phyloP scores from a whole-genome alignment of 129 eudicot species.

The Pittosporum tobira region DNA sequence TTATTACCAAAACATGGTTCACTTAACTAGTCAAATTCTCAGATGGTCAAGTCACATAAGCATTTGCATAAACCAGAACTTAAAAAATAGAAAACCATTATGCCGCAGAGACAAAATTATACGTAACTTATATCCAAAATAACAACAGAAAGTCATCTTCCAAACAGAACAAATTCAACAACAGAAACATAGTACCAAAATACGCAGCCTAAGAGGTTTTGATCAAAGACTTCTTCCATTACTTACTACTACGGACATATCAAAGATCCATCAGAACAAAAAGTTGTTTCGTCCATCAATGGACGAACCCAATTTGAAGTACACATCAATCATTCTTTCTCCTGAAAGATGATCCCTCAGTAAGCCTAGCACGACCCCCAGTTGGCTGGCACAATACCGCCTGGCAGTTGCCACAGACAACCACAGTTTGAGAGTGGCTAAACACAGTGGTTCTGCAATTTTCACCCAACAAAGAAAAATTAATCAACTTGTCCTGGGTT shows the following conservation, averaged over 20 bases:
- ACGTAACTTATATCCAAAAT: no score
- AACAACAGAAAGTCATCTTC: slow-evolving; percentile 1
- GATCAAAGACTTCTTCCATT: no score
- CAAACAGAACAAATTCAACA: slow-evolving; percentile 1
- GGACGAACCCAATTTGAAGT: neutral
- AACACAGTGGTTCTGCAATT: slow-evolving; percentile 31
- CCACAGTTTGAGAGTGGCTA: slow-evolving; percentile 38
- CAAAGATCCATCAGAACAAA: neutral
- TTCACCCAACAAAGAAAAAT: no score
- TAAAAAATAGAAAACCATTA: no score
- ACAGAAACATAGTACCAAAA: neutral
- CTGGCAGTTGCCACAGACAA: slow-evolving; percentile 37
- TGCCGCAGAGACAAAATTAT: no score
- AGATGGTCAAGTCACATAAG: no score
- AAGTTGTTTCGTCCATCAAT: neutral
- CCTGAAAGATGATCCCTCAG: slow-evolving; percentile 30
- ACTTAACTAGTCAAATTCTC: no score
- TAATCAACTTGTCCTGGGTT: neutral
- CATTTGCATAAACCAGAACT: no score
- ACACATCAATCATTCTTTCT: slow-evolving; percentile 25
- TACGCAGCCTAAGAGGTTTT: neutral
- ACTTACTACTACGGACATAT: neutral
- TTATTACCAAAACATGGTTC: no score
- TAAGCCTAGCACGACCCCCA: slow-evolving; percentile 34
- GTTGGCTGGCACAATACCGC: slow-evolving; percentile 38